phyloP scores from a whole-genome alignment of 306 rosid species.

The Notholithocarpus densiflorus region DNA sequence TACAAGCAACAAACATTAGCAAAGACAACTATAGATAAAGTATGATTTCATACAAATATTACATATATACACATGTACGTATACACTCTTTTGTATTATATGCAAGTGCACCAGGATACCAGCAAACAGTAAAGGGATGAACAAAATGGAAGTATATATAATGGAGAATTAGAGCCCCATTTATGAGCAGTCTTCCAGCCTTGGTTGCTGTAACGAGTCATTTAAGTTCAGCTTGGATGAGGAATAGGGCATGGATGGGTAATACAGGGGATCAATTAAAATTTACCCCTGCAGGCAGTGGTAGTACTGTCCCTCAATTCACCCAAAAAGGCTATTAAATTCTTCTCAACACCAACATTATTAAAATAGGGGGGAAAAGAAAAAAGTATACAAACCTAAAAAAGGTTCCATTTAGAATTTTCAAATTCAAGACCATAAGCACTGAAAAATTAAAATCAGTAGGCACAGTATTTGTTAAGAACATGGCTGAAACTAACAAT shows the following conservation, averaged over 20 bases:
- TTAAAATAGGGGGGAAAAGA: too few relatives aligned
- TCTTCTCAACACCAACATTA: background rate
- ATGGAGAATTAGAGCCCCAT: background rate
- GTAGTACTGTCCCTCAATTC: background rate
- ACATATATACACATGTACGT: too few relatives aligned
- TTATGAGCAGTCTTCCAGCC: background rate
- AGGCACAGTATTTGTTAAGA: background rate
- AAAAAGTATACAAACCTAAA: background rate
- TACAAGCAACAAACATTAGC: slow-evolving; percentile 6
- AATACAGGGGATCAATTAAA: background rate
- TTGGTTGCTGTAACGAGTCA: background rate
- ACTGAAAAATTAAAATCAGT: background rate
- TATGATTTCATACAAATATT: background rate
- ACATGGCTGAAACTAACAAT: background rate
- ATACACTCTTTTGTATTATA: background rate
- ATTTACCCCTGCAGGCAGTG: background rate
- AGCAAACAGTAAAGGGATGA: background rate
- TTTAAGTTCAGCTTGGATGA: background rate
- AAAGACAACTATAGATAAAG: background rate
- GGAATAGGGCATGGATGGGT: background rate
- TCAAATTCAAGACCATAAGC: background rate
- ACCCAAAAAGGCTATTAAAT: background rate
- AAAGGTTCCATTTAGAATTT: background rate
- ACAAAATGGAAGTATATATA: background rate
- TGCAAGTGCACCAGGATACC: background rate